A percentile compares a stretch with the other conserved stretches of the same genome.
These are phyloP conservation scores for Ilyonectria mors-panacis DNA, from an alignment of 2,329 filamentous ascomycete species.

Conservation along the genomic window DNA sequence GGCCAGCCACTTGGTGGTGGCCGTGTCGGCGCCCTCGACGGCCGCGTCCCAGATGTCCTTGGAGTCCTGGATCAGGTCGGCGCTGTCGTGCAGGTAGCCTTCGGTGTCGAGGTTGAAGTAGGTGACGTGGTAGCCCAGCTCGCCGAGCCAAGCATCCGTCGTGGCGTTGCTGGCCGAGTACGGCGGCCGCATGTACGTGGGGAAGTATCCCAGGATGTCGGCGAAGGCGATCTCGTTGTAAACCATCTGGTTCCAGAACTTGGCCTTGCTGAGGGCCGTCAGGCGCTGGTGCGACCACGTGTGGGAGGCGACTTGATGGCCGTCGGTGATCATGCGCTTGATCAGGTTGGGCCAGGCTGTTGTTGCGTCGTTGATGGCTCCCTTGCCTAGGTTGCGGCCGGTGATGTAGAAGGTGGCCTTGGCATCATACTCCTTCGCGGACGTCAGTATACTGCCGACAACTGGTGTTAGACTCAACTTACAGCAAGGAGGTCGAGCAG, in stretches of 20 bases:
- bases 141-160: slow-evolving; percentile 57
- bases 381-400: slow-evolving; percentile 56
- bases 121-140: slow-evolving; percentile 70
- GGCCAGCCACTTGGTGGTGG: slow-evolving; percentile 59
- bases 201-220: slow-evolving; percentile 58
- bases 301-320: slow-evolving; percentile 73
- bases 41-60: slow-evolving; percentile 57
- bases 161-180: slow-evolving; percentile 61
- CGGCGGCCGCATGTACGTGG: slow-evolving; percentile 62
- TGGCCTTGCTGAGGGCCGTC: slow-evolving; percentile 50
- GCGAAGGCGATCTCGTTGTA: slow-evolving; percentile 61
- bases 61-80: slow-evolving; percentile 63
- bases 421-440: slow-evolving; percentile 49
- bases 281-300: slow-evolving; percentile 64
- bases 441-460: slow-evolving; percentile 9
- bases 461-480: background rate
- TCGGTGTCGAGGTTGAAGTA: slow-evolving; percentile 75
- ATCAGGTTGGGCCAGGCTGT: slow-evolving; percentile 55
- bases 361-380: slow-evolving; percentile 58
- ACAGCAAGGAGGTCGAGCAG: slow-evolving; percentile 57
- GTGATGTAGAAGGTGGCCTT: slow-evolving; percentile 59
- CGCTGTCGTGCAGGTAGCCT: slow-evolving; percentile 68
- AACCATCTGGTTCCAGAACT: slow-evolving; percentile 58
- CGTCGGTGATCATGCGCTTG: slow-evolving; percentile 64
- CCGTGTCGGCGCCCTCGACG: slow-evolving; percentile 52